Base-by-base conservation (phyloP, 169 alveolate genomes). In the Babesia ovata region DNA sequence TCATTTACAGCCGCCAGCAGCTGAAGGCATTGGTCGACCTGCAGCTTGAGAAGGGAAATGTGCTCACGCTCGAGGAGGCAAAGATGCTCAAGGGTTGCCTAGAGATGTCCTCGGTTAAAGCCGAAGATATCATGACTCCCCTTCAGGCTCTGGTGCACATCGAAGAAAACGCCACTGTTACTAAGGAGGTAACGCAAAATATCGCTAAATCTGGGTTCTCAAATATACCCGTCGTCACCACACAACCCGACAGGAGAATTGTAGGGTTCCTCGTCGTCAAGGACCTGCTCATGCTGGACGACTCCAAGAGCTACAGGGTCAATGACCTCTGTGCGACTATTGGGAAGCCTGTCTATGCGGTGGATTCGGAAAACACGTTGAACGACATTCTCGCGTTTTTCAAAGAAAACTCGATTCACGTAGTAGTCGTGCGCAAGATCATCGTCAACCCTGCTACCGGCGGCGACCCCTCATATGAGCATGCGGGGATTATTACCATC, bases 21-120 rank as follows among this genome's bases (percentile, higher is more conserved):
- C 65, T 85, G 60, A 89, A 85, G 67, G 93, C 93, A 6, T 52
- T 89, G 21, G 90, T 89, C n/a, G 93, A 85, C 50, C 58, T 89
- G 81, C 93, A 89, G 62, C 74, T 63, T 14, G 87, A 79, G 46
- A 76, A 75, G 44, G 91, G 91, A 3, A 69, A 82, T 36, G 91
- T 85, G 19, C 57, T 89, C 19, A 84, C 82, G 22, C 78, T 67
- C 12, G 92, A 89, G 13, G 93, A 89, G 63, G 90, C 91, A 10
- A 89, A 85, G 49, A 75, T 89, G 54, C 84, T 89, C 21, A 88
- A 77, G 45, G 88, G 92, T 28, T 86, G 91, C 29, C 57, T 89
- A 36, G 90, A 85, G 22, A 39, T 89, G 58, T 72, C 91, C 4
- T 74, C 75, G 29, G 79, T 85, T 48, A 60, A 57, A 33, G 91